These are phyloP conservation scores for Naganishia sp. DNA, from an alignment of 1,284 basidiomycete species.

Conservation along the genomic window DNA sequence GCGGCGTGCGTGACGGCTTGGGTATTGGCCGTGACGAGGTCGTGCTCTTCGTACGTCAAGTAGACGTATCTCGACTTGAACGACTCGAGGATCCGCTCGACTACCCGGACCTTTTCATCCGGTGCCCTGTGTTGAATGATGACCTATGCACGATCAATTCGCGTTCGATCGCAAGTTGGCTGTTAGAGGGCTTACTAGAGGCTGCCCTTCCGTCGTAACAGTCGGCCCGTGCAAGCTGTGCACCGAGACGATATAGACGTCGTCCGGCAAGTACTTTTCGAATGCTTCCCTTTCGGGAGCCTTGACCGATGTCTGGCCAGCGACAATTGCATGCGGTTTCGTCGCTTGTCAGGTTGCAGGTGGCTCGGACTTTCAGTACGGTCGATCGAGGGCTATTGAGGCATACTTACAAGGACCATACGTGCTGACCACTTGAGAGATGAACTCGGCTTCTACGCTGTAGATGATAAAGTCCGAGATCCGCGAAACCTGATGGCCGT, in stretches of 20 bases:
- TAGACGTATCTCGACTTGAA: constrained; percentile 87
- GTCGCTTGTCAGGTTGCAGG: constrained; percentile 64
- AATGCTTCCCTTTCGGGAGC: constrained; percentile 90
- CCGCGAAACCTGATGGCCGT: constrained; percentile 82
- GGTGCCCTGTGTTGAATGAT: constrained; percentile 85
- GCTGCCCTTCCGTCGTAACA: constrained; percentile 87
- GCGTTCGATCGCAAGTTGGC: not conserved
- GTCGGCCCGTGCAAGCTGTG: constrained; percentile 94
- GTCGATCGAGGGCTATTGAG: not conserved
- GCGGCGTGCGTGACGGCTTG: constrained; percentile 98
- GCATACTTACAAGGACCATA: constrained; percentile 80
- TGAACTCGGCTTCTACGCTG: constrained; percentile 90
- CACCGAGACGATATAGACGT: constrained; percentile 86
- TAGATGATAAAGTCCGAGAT: constrained; percentile 87
- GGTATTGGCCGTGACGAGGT: constrained; percentile 93
- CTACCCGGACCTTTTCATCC: constrained; percentile 69
- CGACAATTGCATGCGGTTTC: constrained; percentile 87
- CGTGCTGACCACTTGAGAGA: constrained; percentile 76
- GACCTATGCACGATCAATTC: constrained; percentile 60
- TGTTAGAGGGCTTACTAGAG: constrained; percentile 64
- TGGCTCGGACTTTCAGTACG: not conserved
- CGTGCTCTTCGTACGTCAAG: constrained; percentile 93
- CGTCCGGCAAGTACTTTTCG: constrained; percentile 80
- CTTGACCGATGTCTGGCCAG: constrained; percentile 96
- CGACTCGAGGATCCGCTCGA: constrained; percentile 81